phyloP scores from a whole-genome alignment of 1,284 basidiomycete species.

The Somion occarium region DNA sequence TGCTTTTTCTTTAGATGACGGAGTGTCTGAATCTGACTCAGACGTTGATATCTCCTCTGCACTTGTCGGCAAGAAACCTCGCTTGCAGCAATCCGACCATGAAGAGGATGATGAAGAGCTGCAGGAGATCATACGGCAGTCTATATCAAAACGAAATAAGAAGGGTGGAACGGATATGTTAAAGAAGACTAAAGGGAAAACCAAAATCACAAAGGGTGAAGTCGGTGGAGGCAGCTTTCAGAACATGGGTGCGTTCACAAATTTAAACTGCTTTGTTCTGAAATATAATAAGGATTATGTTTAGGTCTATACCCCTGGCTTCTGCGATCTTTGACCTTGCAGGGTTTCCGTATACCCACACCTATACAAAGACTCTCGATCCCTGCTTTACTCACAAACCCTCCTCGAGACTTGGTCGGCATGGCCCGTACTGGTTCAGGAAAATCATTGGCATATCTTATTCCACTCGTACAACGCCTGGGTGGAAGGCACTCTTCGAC shows the following conservation, averaged over 20 bases:
- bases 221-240: conserved; percentile 83
- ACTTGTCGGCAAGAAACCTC: conserved; percentile 13
- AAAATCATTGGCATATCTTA: conserved; percentile 95
- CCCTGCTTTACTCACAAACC: conserved; percentile 78
- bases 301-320: conserved; percentile 81
- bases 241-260: conserved; percentile 67
- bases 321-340: conserved; percentile 82
- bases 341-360: conserved; percentile 93
- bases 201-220: conserved; percentile 63
- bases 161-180: conserved; percentile 67
- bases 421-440: conserved; percentile 99
- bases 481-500: conserved; percentile 75
- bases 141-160: conserved; percentile 61
- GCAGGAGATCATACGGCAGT: conserved; percentile 54
- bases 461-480: conserved; percentile 88
- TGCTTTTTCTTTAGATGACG: not conserved
- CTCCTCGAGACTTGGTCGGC: conserved; percentile 92
- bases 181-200: conserved; percentile 67
- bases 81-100: not conserved
- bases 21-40: conserved; percentile 4
- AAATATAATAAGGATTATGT: conserved; percentile 3
- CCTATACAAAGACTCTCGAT: conserved; percentile 94
- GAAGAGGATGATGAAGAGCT: conserved; percentile 47
- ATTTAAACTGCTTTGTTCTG: no score
- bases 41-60: conserved; percentile 17